Percentiles rank a stretch among this genome's conserved stretches.
These are phyloP conservation scores for Cryptococcus hybrid DNA, from an alignment of 1,284 basidiomycete species.

Conservation along the genomic window DNA sequence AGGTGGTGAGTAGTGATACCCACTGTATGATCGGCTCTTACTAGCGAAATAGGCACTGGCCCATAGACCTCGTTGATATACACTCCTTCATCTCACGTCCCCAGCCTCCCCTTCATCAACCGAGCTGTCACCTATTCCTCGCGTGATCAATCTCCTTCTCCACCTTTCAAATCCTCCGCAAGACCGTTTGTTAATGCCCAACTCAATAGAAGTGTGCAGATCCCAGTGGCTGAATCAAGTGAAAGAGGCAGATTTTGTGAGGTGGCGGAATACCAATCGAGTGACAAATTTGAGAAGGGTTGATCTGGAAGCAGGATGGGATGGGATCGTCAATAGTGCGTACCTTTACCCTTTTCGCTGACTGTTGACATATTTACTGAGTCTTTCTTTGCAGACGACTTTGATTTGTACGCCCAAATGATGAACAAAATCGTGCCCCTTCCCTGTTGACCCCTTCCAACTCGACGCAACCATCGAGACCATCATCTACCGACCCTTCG, in stretches of 20 bases:
- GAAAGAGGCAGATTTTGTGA: conserved; percentile 91
- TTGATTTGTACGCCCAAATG: conserved; percentile 90
- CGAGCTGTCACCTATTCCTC: conserved; percentile 10
- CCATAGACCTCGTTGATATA: conserved; percentile 87
- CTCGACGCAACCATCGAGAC: conserved; percentile 48
- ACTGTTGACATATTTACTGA: background rate
- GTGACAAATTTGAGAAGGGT: conserved; percentile 82
- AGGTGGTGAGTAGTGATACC: conserved; percentile 65
- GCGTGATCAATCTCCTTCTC: conserved; percentile 65
- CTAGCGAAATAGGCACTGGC: conserved; percentile 77
- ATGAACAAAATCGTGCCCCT: conserved; percentile 71
- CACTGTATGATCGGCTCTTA: background rate
- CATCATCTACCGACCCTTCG: conserved; percentile 65
- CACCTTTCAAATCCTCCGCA: conserved; percentile 72
- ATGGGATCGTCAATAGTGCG: conserved; percentile 85
- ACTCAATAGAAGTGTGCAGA: conserved; percentile 77
- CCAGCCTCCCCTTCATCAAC: conserved; percentile 16
- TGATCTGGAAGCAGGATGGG: conserved; percentile 93
- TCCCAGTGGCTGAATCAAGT: conserved; percentile 88
- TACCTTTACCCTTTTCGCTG: conserved; percentile 5
- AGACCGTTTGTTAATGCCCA: conserved; percentile 76
- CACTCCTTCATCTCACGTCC: conserved; percentile 51
- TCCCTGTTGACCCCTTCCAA: conserved; percentile 51
- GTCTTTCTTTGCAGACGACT: conserved; percentile 66
- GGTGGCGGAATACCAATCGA: conserved; percentile 90